Evolutionary conservation across 2,329 filamentous ascomycete species (phyloP), one percentile per base, ranked within the genome.

Genomic region (Aureobasidium sp.): DNA sequence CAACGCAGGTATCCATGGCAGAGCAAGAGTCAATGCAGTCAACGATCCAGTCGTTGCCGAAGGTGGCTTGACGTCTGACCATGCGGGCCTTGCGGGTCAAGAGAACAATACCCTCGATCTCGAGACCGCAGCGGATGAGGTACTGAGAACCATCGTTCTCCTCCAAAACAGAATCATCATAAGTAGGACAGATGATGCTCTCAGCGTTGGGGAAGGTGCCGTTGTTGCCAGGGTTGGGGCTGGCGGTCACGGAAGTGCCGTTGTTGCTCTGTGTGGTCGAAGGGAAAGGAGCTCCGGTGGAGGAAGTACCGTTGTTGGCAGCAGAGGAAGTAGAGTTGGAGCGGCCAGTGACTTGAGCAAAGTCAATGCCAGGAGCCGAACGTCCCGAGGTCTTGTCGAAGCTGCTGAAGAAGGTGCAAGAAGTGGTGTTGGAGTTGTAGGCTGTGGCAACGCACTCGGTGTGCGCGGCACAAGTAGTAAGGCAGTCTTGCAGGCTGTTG

Each of bases 11-110:
- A 2, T 15, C 50, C 29, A 39, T 32, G 16, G 59, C 32, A 48
- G 8, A 8, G 59, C 59, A 62, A 32, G 29, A n/a, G 32, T 39
- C 32, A 36, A 62, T 30, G 42, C 59, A 62, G 50, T 62, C 50
- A 27, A 48, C 27, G 50, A 62, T 48, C 39, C 39, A 61, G 21
- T 53, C 59, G 45, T 49, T 49, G 9, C 45, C 57, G 45, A 50
- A 49, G 11, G 57, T 59, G 36, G 57, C 13, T 13, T 59, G 57
- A 15, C 57, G 57, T 50, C 45, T 59, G 45, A 50, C 25, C 45
- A 41, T 49, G 45, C 57, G 57, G 13, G 57, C 57, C 57, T 59
- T 59, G 57, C 57, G 57, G 16, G 45, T 36, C 13, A 34, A 47
- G 29, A 59, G 47, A 16, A 59, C 34, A 15, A 45, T 34, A 41